phyloP scores from a whole-genome alignment of 306 rosid genomes.

The Carpinus viminea region DNA sequence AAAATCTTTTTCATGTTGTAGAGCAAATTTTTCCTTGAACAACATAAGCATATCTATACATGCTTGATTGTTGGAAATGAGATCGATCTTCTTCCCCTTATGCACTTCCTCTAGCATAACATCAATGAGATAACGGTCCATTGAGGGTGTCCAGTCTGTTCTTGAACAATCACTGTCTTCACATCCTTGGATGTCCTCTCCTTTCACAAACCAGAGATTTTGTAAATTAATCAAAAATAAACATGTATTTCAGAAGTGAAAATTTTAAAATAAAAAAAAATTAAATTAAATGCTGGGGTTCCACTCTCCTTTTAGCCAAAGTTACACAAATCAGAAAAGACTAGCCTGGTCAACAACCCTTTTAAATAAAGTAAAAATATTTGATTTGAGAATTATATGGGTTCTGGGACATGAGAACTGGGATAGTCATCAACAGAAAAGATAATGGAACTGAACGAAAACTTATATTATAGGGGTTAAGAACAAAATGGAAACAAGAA shows the following conservation, averaged over 20 bases:
- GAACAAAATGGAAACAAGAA: neutral
- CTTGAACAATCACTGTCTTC: constrained; percentile 30
- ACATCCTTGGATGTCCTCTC: constrained; percentile 37
- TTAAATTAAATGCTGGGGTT: neutral
- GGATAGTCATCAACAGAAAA: neutral
- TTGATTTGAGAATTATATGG: neutral
- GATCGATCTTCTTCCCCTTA: constrained; percentile 39
- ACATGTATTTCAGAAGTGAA: neutral
- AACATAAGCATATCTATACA: constrained; percentile 26
- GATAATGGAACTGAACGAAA: neutral
- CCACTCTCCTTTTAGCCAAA: neutral
- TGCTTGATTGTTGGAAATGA: constrained; percentile 29
- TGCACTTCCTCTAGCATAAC: constrained; percentile 42
- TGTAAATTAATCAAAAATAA: neutral
- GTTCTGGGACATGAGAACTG: neutral
- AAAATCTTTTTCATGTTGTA: neutral
- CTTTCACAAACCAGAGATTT: constrained; percentile 30
- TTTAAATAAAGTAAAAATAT: neutral
- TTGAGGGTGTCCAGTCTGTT: constrained; percentile 50
- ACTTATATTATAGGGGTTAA: neutral
- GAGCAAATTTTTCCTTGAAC: neutral
- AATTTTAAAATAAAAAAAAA: no score
- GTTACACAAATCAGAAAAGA: neutral
- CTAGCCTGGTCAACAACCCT: neutral
- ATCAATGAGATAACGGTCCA: constrained; percentile 55